Evolutionary conservation across 306 rosid species (phyloP), one percentile per base, ranked within the genome.

Genomic region (Rosa multiflora): DNA sequence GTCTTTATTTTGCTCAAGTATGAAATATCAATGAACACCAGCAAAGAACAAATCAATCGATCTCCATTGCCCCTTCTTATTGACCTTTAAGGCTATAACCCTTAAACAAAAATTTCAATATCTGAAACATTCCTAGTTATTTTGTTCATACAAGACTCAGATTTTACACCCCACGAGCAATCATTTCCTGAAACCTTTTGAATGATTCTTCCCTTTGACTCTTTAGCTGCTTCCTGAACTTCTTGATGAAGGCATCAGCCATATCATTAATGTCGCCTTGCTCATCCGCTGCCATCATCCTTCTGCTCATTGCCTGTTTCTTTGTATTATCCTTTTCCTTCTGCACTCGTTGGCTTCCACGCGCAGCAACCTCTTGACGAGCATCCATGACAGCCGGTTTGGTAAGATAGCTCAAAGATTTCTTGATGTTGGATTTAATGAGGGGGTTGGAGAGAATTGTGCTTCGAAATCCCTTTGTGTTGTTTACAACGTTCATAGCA

Each of bases 221-320:
- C 81, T 86, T 85, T 0, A 92, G 87, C 76, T 87, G 94, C 49
- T 78, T 87, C 61, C 81, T 83, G 61, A 92, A 90, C 79, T 88
- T 88, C 66, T 35, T 87, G 69, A 92, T 90, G 77, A 92, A 92
- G 48, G 90, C 82, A 62, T 88, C 91, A 0, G 94, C 97, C 78
- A 73, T 78, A 15, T 79, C 64, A 81, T 90, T 83, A 29, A 87
- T 79, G 70, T 88, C 91, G 32, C 80, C 85, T 53, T 69, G 64
- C 29, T 72, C 86, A 51, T 84, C 84, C 17, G 66, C 75, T 37
- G 14, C 53, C 37, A 20, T 64, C 26, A 12, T 43, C 59, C 70
- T 35, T 18, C 63, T 82, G 78, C 46, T 77, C 10, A 56, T 20
- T 4, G 23, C 32, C 32, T 84, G 77, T 53, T 76, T 83, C 79